phyloP scores from a whole-genome alignment of 352 stramenopile species.

The Aphanomyces astaci region DNA sequence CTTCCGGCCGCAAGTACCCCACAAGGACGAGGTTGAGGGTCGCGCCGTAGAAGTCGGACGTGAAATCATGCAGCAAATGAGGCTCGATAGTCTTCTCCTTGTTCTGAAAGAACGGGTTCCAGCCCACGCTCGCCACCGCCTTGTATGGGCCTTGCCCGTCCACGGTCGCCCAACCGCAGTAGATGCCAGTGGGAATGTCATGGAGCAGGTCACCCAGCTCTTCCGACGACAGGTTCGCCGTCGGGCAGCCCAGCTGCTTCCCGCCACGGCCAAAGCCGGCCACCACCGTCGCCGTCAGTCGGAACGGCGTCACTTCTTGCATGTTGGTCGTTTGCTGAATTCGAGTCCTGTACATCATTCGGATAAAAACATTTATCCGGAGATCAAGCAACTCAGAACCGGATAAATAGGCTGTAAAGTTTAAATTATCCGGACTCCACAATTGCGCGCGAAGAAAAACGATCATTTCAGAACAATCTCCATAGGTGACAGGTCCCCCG shows the following conservation, averaged over 20 bases:
- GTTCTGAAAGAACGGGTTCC: constrained; percentile 92
- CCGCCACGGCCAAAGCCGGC: constrained; percentile 90
- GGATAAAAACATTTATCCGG: neutral
- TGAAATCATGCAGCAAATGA: constrained; percentile 91
- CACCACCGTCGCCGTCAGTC: constrained; percentile 86
- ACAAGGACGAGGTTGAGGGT: constrained; percentile 89
- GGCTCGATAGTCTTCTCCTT: constrained; percentile 96
- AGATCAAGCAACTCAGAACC: too few relatives aligned
- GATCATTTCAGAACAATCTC: too few relatives aligned
- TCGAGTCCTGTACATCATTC: neutral
- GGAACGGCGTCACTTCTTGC: constrained; percentile 32
- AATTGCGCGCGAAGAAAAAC: neutral
- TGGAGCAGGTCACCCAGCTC: constrained; percentile 79
- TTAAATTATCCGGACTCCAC: neutral
- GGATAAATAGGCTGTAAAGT: neutral
- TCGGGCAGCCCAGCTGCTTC: constrained; percentile 94
- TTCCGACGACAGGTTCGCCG: constrained; percentile 88
- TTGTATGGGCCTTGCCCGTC: constrained; percentile 82
- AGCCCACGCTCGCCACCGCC: constrained; percentile 96
- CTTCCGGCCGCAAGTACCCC: constrained; percentile 90
- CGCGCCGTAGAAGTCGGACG: constrained; percentile 92
- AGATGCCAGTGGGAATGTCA: constrained; percentile 84
- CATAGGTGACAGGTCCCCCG: neutral
- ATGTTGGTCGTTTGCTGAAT: too few relatives aligned
- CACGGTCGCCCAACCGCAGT: constrained; percentile 89